Conservation (phyloP, 768 basidiomycete species). For the Kwoniella botswanensis region DNA sequence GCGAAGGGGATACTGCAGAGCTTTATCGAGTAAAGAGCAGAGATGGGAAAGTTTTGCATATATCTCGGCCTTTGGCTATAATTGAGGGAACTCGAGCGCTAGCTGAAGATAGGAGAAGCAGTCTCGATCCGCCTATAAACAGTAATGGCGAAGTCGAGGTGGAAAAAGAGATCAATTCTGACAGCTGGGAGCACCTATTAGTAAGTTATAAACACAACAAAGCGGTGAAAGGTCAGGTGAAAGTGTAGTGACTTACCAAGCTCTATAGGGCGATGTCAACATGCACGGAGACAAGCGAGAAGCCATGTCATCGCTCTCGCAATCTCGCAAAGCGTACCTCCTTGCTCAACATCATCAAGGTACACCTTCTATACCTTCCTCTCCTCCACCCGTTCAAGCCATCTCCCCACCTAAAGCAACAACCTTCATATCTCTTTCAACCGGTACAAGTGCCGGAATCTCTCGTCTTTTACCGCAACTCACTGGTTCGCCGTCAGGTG, state of each 20-base stretch:
- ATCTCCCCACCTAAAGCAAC: conserved; percentile 15
- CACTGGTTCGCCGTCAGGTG: conserved; percentile 24
- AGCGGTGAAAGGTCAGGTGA: too few relatives aligned
- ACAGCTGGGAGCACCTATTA: conserved; percentile 4
- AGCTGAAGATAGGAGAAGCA: neutral
- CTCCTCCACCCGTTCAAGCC: conserved; percentile 5
- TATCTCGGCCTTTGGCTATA: neutral
- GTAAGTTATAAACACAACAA: conserved; percentile 14
- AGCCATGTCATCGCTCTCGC: conserved; percentile 68
- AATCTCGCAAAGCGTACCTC: conserved; percentile 71
- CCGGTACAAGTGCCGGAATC: conserved; percentile 42
- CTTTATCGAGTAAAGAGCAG: neutral
- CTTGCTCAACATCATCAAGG: conserved; percentile 21
- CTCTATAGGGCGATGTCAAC: conserved; percentile 69
- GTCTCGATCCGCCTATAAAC: neutral
- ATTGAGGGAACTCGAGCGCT: conserved; percentile 10
- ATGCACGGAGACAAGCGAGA: conserved; percentile 72
- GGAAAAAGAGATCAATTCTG: neutral
- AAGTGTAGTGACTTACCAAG: too few relatives aligned
- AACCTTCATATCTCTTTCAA: conserved; percentile 36
- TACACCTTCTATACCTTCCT: conserved; percentile 8
- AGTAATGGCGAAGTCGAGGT: neutral
- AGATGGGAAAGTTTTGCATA: neutral
- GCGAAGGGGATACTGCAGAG: neutral
- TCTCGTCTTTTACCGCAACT: conserved; percentile 65